Evolutionary conservation across 2,329 filamentous ascomycete genomes (phyloP), one percentile per base, ranked within the genome.

Genomic region (Thermomyces lanuginosus): DNA sequence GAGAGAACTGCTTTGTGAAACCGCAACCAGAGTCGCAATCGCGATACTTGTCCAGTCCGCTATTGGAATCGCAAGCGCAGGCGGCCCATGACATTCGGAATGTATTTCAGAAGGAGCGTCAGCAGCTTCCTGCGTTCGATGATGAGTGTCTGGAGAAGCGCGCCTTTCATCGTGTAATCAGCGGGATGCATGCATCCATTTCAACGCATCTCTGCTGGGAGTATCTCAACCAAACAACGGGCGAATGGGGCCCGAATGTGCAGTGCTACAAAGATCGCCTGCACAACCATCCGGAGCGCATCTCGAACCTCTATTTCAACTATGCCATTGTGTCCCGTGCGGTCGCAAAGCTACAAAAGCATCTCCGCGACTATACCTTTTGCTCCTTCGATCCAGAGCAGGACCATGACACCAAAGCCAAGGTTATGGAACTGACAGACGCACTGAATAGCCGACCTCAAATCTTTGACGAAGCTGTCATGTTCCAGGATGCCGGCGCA

Each of bases 301-400:
- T 98, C 45, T 89, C 84, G 40, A 98, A 98, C 53, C 66, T 98
- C 26, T 98, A 98, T 61, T 98, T 98, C 63, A 95, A 98, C 67
- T 98, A 92, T 47, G 89, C 89, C 1, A 67, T 98, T n/a, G 66
- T 98, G 21, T 77, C 86, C 14, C 78, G 89, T 26, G 89, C 89
- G 8, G 69, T 95, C 21, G 78, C 81, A 28, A 98, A 98, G 56
- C 68, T 95, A 6, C 79, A 77, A 8, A 78, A 80, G 13, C 76
- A 84, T 40, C 65, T 95, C 6, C 63, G 76, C 36, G 63, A 69
- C 35, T 95, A 95, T 58, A 89, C 80, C 0, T 98, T 92, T 53
- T 98, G 89, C 55, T 77, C 76, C 4, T 83, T 82, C 34, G 89
- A 98, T 44, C 64, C 72, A 0, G 63, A 63, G 2, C 80, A 92